Conservation (phyloP, 2,329 filamentous ascomycete species). For the Dactylella cylindrospora region DNA sequence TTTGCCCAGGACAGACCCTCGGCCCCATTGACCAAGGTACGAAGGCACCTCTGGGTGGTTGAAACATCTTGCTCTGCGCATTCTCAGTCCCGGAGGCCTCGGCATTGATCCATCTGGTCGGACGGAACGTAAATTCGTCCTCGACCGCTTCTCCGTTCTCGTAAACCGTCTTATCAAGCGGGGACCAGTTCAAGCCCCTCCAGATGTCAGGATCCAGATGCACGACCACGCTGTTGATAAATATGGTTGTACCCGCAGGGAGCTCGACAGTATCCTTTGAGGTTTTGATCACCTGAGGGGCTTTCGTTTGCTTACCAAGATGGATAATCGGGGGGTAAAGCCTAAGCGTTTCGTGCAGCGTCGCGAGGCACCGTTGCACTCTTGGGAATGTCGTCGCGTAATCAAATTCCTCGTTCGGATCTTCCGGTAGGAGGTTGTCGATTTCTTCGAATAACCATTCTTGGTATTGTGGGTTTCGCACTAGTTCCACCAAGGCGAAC, state of each 20-base stretch:
- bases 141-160: neutral
- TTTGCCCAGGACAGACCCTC: constrained; percentile 58
- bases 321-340: constrained; percentile 54
- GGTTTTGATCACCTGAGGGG: constrained; percentile 50
- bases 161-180: neutral
- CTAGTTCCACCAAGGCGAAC: constrained; percentile 57
- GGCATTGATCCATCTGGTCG: constrained; percentile 53
- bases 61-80: constrained; percentile 47
- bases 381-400: constrained; percentile 56
- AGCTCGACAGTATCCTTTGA: constrained; percentile 49
- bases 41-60: constrained; percentile 54
- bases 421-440: constrained; percentile 50
- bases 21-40: constrained; percentile 58
- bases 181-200: constrained; percentile 43
- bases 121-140: constrained; percentile 53
- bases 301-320: constrained; percentile 50
- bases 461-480: constrained; percentile 57
- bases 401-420: constrained; percentile 49
- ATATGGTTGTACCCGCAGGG: constrained; percentile 51
- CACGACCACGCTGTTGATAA: constrained; percentile 51
- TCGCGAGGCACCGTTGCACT: constrained; percentile 54
- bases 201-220: constrained; percentile 48
- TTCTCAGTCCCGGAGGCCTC: constrained; percentile 13
- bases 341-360: constrained; percentile 57
- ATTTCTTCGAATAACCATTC: constrained; percentile 59